These are phyloP conservation scores for Lagenidium giganteum DNA, from an alignment of 352 stramenopile genomes.

Conservation along the genomic window DNA sequence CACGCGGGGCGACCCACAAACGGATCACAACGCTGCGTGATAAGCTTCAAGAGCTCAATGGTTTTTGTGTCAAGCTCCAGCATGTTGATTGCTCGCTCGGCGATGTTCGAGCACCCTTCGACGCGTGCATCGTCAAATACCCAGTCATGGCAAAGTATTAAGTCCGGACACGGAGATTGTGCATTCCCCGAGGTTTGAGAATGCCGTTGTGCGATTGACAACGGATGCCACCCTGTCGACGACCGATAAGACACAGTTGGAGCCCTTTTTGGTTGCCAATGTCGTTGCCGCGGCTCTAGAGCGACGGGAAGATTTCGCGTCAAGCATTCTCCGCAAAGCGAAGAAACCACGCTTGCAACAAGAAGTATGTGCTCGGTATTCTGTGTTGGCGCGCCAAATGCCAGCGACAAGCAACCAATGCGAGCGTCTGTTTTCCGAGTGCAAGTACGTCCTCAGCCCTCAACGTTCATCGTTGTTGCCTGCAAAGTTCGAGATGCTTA, in stretches of 20 bases:
- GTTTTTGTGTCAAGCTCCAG: slow-evolving; percentile 12
- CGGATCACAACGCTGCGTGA: slow-evolving; percentile 3
- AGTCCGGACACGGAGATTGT: slow-evolving; percentile 6
- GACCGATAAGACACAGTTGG: neutral
- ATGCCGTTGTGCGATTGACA: neutral
- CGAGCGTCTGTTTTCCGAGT: slow-evolving; percentile 14
- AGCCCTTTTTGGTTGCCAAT: neutral
- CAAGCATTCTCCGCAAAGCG: neutral
- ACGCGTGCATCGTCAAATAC: slow-evolving; percentile 3
- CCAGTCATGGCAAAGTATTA: slow-evolving; percentile 2
- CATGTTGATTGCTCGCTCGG: neutral
- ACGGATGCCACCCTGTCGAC: neutral
- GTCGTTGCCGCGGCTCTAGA: too few relatives aligned
- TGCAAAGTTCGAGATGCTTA: slow-evolving; percentile 14
- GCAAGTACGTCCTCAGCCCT: slow-evolving; percentile 9
- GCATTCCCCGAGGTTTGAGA: slow-evolving; percentile 3
- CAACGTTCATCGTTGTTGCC: slow-evolving; percentile 2
- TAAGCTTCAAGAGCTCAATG: slow-evolving; percentile 9
- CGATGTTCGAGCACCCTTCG: slow-evolving; percentile 7
- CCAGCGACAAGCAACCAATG: slow-evolving; percentile 11
- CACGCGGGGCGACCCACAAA: slow-evolving; percentile 3
- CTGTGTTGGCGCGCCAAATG: slow-evolving; percentile 1
- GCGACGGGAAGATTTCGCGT: too few relatives aligned
- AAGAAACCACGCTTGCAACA: slow-evolving; percentile 1
- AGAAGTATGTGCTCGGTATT: neutral